Base-by-base conservation (phyloP, 2,329 filamentous ascomycete genomes). In the Byssochlamys sp. region DNA sequence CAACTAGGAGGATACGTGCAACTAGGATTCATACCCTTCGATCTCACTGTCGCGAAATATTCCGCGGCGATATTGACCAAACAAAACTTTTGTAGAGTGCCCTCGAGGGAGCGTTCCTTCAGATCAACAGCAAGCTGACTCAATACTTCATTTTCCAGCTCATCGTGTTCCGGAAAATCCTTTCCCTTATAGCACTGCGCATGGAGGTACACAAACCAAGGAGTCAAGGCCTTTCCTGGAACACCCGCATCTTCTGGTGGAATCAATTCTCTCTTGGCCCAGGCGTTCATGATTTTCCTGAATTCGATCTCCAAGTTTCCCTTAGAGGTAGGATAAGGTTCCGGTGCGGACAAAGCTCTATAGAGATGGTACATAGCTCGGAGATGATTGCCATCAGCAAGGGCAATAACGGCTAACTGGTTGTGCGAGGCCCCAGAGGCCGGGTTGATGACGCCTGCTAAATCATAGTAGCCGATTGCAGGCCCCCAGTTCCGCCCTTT, bases 291-390 rank as follows among this genome's bases (percentile, higher is more conserved):
- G 45, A 86, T 80, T 65, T 86, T 87, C 66, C 81, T 83, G 69
- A 96, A 91, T 69, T 94, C 89, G 56, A 86, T 79, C 66, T 89
- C 86, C 53, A 99, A 79, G 67, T 97, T 97, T 19, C 79, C 76
- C 58, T 81, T 79, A 2, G 90, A 91, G 52, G 86, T 82, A 0
- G 87, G 86, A 67, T 94, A 86, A 3, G 91, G 90, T 48, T 86
- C 79, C 55, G 85, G 80, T 31, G 90, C 86, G 7, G 86, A 85
- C 63, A 94, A 81, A 14, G 91, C 87, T 61, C 91, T 86, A 69
- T 96, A 94, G 48, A 97, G 84, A 71, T 96, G 86, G 72, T 96
- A 97, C 29, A 95, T 87, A 9, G 90, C 86, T 60, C 90, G 84
- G 54, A 97, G 81, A 69, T 95, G 88, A 63, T 92, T 87, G 58